These are phyloP conservation scores for Debaryomycetaceae sp. DNA, from an alignment of 1,139 yeast species.

Conservation along the genomic window DNA sequence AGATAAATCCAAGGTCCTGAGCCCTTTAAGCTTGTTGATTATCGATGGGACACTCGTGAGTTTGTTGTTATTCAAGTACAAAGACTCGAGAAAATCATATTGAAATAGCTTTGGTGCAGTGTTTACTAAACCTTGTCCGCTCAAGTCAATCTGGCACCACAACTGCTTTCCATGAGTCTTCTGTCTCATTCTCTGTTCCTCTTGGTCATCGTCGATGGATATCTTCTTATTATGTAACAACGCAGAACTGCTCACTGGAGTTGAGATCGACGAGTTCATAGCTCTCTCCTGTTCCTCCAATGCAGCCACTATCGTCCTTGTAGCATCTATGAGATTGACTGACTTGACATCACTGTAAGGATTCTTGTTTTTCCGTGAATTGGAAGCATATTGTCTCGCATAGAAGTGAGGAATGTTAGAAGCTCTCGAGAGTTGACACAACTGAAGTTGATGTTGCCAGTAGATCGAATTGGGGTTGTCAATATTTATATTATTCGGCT, in stretches of 20 bases:
- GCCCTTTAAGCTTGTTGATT: slow-evolving; percentile 64
- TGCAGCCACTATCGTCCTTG: slow-evolving; percentile 46
- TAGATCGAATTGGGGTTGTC: slow-evolving; percentile 52
- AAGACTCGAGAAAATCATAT: slow-evolving; percentile 80
- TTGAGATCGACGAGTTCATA: slow-evolving; percentile 18
- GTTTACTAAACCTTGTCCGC: slow-evolving; percentile 80
- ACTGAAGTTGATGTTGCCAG: slow-evolving; percentile 88
- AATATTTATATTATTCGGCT: slow-evolving; percentile 34
- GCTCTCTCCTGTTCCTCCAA: slow-evolving; percentile 42
- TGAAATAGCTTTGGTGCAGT: slow-evolving; percentile 73
- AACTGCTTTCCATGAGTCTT: slow-evolving; percentile 72
- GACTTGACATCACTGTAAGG: slow-evolving; percentile 42
- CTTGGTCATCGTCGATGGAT: slow-evolving; percentile 68
- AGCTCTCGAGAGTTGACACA: slow-evolving; percentile 74
- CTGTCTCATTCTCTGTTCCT: slow-evolving; percentile 69
- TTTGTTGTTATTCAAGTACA: slow-evolving; percentile 85
- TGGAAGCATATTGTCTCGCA: slow-evolving; percentile 88
- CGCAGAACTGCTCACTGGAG: slow-evolving; percentile 35
- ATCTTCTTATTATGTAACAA: slow-evolving; percentile 63
- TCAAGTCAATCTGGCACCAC: slow-evolving; percentile 92
- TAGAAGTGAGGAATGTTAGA: slow-evolving; percentile 78
- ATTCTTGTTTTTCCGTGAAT: slow-evolving; percentile 56
- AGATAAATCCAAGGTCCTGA: slow-evolving; percentile 83
- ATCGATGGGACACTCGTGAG: slow-evolving; percentile 66
- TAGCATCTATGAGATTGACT: slow-evolving; percentile 52